These are phyloP conservation scores for Kluyveromyces starmeri DNA, from an alignment of 805 yeast species.

Conservation along the genomic window DNA sequence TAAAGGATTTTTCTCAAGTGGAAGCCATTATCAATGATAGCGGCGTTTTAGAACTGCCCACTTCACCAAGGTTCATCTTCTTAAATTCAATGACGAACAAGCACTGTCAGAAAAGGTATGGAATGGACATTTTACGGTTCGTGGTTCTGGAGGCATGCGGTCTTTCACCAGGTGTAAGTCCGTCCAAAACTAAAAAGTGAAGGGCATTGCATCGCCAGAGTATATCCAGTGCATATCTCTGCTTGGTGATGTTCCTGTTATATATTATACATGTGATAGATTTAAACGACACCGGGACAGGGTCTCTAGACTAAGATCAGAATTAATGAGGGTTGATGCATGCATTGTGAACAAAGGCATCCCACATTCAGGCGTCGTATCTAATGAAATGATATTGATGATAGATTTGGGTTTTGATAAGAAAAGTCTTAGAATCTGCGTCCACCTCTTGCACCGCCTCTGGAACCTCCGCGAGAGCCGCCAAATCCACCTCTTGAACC, in stretches of 20 bases:
- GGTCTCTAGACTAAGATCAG: too few relatives aligned
- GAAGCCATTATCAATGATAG: conserved; percentile 32
- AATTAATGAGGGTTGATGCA: too few relatives aligned
- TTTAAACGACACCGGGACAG: too few relatives aligned
- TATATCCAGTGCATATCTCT: too few relatives aligned
- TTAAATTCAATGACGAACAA: conserved; percentile 40
- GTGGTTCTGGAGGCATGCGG: conserved; percentile 49
- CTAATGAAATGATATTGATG: too few relatives aligned
- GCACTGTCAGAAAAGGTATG: conserved; percentile 35
- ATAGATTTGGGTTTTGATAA: too few relatives aligned
- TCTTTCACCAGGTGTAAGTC: conserved; percentile 19
- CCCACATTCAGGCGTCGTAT: too few relatives aligned
- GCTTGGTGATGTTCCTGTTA: too few relatives aligned
- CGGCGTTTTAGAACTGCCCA: conserved; percentile 33
- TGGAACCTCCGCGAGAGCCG: conserved; percentile 27
- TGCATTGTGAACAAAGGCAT: too few relatives aligned
- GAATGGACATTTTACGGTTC: conserved; percentile 44
- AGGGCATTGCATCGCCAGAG: too few relatives aligned
- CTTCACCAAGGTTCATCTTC: conserved; percentile 37
- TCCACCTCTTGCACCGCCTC: conserved; percentile 25
- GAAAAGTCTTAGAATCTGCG: conserved; percentile 17
- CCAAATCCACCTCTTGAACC: conserved; percentile 34
- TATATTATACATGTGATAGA: too few relatives aligned
- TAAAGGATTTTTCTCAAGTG: conserved; percentile 33
- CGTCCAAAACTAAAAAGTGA: conserved; percentile 8